Evolutionary conservation across 345 rosid species (phyloP), one percentile per base, ranked within the genome.

Genomic region (Bruguiera gymnorhiza): DNA sequence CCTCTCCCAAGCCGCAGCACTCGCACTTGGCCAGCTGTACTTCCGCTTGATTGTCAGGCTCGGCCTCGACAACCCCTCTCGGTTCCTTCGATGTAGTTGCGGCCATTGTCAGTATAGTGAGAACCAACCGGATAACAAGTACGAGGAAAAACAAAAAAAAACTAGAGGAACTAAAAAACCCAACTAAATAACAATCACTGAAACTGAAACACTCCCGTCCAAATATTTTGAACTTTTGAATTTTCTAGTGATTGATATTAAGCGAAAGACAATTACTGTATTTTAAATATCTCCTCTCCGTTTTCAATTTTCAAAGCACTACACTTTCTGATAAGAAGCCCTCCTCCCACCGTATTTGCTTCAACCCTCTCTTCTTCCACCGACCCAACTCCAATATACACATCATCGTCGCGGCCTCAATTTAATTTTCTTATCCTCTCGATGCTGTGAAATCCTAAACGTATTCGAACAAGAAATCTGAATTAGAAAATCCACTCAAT

Each of bases 1-100:
- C 97, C 76, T 90, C 97, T 54, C 75, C 67, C 21, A 90, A 75
- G 23, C 94, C 92, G 63, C 97, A 90, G 70, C 94, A 88, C 62
- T 76, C 87, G 75, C 97, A 90, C 62, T 79, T 82, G 29, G 82
- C 90, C 1, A 77, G 72, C 72, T 85, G 89, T 0, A 82, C 72
- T 16, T 81, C 84, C 2, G 26, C 29, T 23, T 39, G 63, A 43
- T 43, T 43, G 18, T 43, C 18, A 43, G 18, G 50, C 18, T 2
- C 16, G 18, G 18, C 3, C 36, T 69, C 29, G 10, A 56, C 50
- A 4, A 29, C 55, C 24, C 37, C 62, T 20, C 59, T 46, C 19
- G 72, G 24, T 58, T 63, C 74, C n/a, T 16, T 52, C 5, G 53
- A 21, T 27, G 52, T 31, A 1, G 54, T 36, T 23, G 53, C 57